Percentiles rank a stretch among this genome's conserved stretches.
phyloP scores from a whole-genome alignment of 2,329 filamentous ascomycete species.

The Dryadomyces quercivorus region DNA sequence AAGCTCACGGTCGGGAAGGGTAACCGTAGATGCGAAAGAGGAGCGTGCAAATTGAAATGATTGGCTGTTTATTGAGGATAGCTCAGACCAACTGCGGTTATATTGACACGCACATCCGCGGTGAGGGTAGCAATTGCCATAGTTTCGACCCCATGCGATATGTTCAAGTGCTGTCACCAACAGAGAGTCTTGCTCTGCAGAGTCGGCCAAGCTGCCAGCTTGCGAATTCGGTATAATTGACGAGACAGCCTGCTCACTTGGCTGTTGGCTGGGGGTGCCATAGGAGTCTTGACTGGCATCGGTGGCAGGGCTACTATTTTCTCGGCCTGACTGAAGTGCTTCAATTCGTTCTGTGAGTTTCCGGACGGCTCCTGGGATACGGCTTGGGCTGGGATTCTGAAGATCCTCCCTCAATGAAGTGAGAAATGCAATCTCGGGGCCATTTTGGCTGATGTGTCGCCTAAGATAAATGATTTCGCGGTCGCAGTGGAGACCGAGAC shows the following conservation, averaged over 20 bases:
- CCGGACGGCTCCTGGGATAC: conserved; percentile 5
- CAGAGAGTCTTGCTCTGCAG: conserved; percentile 11
- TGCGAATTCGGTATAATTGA: neutral
- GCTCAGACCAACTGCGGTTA: conserved; percentile 5
- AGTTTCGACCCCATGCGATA: conserved; percentile 24
- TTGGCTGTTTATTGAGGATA: conserved; percentile 1
- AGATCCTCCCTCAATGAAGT: conserved; percentile 8
- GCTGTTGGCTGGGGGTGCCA: neutral
- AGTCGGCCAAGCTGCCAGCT: neutral
- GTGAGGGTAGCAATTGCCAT: conserved; percentile 18
- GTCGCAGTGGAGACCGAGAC: conserved; percentile 11
- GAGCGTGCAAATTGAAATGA: neutral
- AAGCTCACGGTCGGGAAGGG: conserved; percentile 6
- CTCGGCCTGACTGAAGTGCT: conserved; percentile 7
- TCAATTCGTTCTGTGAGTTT: conserved; percentile 9
- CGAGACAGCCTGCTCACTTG: neutral
- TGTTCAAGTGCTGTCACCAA: conserved; percentile 22
- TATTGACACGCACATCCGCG: conserved; percentile 12
- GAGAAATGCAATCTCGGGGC: conserved; percentile 12
- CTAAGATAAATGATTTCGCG: conserved; percentile 12
- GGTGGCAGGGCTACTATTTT: neutral
- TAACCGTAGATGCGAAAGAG: neutral
- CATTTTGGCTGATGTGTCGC: conserved; percentile 11
- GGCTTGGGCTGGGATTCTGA: neutral
- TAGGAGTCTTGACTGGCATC: neutral